Base-by-base conservation (phyloP, 352 stramenopile genomes). In the Peronospora farinosa region DNA sequence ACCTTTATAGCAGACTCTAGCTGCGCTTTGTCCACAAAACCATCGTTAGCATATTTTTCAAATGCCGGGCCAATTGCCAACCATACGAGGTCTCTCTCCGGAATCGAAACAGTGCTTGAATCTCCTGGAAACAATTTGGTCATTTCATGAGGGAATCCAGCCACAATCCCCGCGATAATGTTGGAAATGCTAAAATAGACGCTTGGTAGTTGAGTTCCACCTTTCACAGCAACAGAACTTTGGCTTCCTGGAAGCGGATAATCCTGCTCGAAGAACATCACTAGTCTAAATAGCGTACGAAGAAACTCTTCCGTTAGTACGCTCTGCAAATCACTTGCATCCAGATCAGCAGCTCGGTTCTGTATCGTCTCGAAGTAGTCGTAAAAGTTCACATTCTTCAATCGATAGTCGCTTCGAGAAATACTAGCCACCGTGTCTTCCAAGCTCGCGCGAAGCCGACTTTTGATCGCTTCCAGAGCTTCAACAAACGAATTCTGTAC, bases 231-330 rank as follows among this genome's bases (percentile, higher is more conserved):
- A 44, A 11, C 21, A 17, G 6, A 0, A 5, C 47, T 44, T 17
- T 38, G 32, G 13, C 37, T 47, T 19, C 40, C 48, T 4, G 45
- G 38, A 5, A 77, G 47, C 15, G 74, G 65, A 50, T 72, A 88
- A 19, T 84, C 67, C 10, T 69, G 45, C 56, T 92, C 82, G n/a
- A 92, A 67, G 51, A 92, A 91, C 4, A 71, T 2, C 12, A 89
- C 65, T 15, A 92, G 43, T 30, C 75, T 78, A n/a, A 91, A 72
- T 2, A 94, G 35, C 2, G 80, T 79, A 10, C 80, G 67, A 54
- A 91, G 51, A 45, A 87, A 88, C 36, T 91, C 83, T 58, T 92
- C 80, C 0, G 68, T 72, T 23, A 94, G 38, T 1, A 94, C 78
- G 15, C 63, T 72, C 47, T 93, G 83, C 25, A 93, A 62, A 37